These are phyloP conservation scores for Penicillium verhagenii DNA, from an alignment of 495 filamentous ascomycete genomes.

Conservation along the genomic window DNA sequence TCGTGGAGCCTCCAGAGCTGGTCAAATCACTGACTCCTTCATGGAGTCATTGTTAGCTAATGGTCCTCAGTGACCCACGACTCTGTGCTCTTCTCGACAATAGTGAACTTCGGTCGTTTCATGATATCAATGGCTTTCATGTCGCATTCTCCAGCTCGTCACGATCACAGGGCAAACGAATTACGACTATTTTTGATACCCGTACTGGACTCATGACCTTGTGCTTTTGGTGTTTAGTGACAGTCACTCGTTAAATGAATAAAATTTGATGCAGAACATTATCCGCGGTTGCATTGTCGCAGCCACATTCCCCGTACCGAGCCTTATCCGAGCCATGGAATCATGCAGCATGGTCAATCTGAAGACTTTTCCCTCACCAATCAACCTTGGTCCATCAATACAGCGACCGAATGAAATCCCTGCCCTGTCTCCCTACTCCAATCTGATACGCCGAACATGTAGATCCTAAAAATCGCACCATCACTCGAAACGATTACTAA, in stretches of 20 bases:
- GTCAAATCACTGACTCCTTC: too few relatives aligned
- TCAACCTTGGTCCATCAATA: background rate
- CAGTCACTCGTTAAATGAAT: conserved; percentile 14
- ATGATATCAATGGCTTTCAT: conserved; percentile 11
- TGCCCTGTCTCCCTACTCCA: background rate
- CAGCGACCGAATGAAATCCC: background rate
- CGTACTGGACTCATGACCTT: conserved; percentile 19
- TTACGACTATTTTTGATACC: conserved; percentile 34
- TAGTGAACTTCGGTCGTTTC: conserved; percentile 6
- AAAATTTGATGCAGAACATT: background rate
- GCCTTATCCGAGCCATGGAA: too few relatives aligned
- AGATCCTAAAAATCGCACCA: conserved; percentile 2
- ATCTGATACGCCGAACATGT: conserved; percentile 1
- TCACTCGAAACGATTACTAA: conserved; percentile 8
- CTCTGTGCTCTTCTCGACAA: background rate
- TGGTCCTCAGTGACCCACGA: background rate
- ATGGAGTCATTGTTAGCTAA: background rate
- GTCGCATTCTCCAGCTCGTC: conserved; percentile 17
- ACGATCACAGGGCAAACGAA: conserved; percentile 17
- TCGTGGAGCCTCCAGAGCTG: background rate
- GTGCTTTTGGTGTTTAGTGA: conserved; percentile 13
- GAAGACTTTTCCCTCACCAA: too few relatives aligned
- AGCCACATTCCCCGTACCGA: too few relatives aligned
- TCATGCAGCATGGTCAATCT: too few relatives aligned
- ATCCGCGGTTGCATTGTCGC: background rate